Base-by-base conservation (phyloP, 1,139 yeast genomes). In the Pneumocystis canis region DNA sequence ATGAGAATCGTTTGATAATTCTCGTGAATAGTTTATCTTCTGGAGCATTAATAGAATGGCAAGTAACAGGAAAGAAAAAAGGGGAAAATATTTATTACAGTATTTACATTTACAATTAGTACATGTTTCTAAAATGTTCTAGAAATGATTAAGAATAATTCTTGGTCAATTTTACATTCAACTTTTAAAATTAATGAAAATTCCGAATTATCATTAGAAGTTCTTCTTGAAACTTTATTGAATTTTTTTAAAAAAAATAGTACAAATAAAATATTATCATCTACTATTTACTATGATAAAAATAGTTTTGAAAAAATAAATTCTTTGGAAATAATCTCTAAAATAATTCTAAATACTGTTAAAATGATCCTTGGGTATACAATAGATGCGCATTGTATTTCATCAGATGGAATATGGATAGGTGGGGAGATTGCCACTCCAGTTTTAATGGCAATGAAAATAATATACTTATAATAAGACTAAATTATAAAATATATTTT, bases 31-130 rank as follows among this genome's bases (percentile, higher is more conserved):
- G 75, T 33, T 75, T 92, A 61, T 97, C 97, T 1, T 81, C 82
- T 60, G 78, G 78, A 47, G 94, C 96, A 0, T 70, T 72, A 16
- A 80, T 86, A 25, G 97, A 90, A 74, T 88, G 96, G 94, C 61
- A 62, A 39, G 9, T 62, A 59, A 41, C 6, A 25, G 54, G 31
- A 18, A 47, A 47, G n/a, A 47, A 11, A 11, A 20, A 47, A 47
- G 14, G 16, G 9, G 30, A 28, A 9, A 47, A 3, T 25, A 25
- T 20, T 20, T 47, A 25, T 25, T 5, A 47, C 25, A 20, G 30
- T 47, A 25, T 5, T 41, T 41, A 20, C 14, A 41, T 41, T 41
- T 25, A 3, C 7, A 6, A 16, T 41, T 18, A 41, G 14, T 41
- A 20, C 25, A 11, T 25, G 25, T 25, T 47, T 47, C 31, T 47